Conservation (phyloP, 768 basidiomycete genomes). For the Favolaschia claudopus region DNA sequence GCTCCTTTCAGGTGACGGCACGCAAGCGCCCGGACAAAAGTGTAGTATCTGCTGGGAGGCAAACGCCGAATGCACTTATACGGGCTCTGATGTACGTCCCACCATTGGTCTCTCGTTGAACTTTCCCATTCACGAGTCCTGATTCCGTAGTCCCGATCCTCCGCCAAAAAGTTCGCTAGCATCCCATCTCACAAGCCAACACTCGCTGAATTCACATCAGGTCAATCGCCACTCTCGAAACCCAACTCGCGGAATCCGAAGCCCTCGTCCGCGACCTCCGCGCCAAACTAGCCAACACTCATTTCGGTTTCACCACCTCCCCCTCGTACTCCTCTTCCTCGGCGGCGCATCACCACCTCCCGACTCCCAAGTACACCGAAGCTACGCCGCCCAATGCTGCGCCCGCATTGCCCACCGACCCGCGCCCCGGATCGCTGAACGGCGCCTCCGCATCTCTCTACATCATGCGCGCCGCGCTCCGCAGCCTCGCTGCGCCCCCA, state of each 20-base stretch:
- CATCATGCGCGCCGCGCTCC: conserved; percentile 5
- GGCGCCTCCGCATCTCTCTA: neutral
- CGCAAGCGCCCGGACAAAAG: conserved; percentile 1
- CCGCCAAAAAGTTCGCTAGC: neutral
- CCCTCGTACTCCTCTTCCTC: neutral
- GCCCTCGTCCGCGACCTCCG: neutral
- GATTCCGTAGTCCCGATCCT: neutral
- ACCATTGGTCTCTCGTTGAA: neutral
- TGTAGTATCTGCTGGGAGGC: conserved; percentile 15
- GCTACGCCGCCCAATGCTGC: too few species aligned
- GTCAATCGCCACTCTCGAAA: neutral
- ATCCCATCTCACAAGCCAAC: too few species aligned
- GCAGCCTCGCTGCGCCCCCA: neutral
- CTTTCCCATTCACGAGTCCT: neutral
- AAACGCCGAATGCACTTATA: conserved; percentile 13
- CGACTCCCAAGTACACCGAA: too few species aligned
- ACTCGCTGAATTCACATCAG: too few species aligned
- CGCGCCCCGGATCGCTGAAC: neutral
- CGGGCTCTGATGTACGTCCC: neutral
- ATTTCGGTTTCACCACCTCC: neutral
- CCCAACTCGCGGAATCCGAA: neutral
- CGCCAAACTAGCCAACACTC: neutral
- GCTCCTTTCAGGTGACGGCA: conserved; percentile 7
- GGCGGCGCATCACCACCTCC: too few species aligned
- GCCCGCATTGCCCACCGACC: too few species aligned